Conservation (phyloP, 345 rosid genomes). For the Eucalyptus tenuipes region DNA sequence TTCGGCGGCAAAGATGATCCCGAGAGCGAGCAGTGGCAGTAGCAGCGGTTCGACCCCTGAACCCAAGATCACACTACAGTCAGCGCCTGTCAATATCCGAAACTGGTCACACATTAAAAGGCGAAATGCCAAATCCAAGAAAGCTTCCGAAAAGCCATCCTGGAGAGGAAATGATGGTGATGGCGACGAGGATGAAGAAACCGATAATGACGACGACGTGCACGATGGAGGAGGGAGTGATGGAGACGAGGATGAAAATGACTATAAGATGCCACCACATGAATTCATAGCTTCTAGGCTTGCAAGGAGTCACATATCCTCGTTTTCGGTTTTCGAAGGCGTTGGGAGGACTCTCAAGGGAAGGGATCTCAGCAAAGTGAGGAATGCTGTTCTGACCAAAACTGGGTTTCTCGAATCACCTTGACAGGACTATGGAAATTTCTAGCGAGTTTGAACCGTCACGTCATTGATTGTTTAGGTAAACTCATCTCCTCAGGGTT, state of each 20-base stretch:
- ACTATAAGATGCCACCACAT: constrained; percentile 52
- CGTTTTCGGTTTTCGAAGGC: constrained; percentile 81
- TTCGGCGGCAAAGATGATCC: background rate
- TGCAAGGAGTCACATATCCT: constrained; percentile 66
- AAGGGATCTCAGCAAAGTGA: constrained; percentile 84
- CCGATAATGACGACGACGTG: background rate
- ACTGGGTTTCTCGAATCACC: constrained; percentile 41
- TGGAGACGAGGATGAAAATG: background rate
- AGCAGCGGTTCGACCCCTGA: background rate
- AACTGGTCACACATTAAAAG: background rate
- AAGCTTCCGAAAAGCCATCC: background rate
- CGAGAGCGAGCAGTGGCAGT: background rate
- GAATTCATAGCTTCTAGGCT: constrained; percentile 73
- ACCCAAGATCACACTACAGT: background rate
- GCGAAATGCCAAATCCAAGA: background rate
- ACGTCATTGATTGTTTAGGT: background rate
- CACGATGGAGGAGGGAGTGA: background rate
- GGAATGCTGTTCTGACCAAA: constrained; percentile 66
- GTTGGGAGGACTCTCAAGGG: constrained; percentile 90
- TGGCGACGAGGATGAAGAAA: background rate
- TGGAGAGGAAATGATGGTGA: background rate
- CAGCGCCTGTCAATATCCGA: background rate
- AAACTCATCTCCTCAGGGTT: background rate
- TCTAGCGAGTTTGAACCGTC: background rate
- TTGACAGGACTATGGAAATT: background rate